Percentiles rank a stretch among this genome's conserved stretches.
Evolutionary conservation across 352 stramenopile genomes (phyloP).

Genomic region (Pythium plurisporium): DNA sequence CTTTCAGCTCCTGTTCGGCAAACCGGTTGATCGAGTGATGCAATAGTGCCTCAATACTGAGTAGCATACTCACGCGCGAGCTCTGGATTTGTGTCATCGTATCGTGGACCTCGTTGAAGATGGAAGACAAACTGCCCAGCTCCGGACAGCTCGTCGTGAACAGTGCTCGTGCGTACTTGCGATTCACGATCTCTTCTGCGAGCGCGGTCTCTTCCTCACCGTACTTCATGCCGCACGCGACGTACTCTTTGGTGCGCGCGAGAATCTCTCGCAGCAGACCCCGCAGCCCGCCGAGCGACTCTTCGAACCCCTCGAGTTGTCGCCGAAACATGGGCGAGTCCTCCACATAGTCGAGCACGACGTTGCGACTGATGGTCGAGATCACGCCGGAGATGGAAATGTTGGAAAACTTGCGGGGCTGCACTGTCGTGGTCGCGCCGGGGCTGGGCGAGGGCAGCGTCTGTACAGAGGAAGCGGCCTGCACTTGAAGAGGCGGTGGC

Average conservation of each 20-base stretch:
- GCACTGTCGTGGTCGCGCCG: neutral
- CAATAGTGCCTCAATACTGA: conserved; percentile 76
- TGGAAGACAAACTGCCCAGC: conserved; percentile 62
- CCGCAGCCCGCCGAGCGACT: conserved; percentile 61
- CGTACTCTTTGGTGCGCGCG: conserved; percentile 71
- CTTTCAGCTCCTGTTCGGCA: conserved; percentile 68
- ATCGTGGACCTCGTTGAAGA: conserved; percentile 83
- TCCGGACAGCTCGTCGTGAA: conserved; percentile 79
- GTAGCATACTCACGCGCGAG: conserved; percentile 77
- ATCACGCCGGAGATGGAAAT: conserved; percentile 29
- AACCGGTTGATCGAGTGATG: conserved; percentile 63
- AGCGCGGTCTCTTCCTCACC: conserved; percentile 68
- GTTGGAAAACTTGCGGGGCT: conserved; percentile 14
- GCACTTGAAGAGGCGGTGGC: neutral
- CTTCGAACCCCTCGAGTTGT: conserved; percentile 76
- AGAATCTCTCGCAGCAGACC: conserved; percentile 69
- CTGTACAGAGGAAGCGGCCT: neutral
- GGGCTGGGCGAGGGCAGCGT: neutral
- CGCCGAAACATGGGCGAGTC: conserved; percentile 85
- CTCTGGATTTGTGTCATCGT: conserved; percentile 77
- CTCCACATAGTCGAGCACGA: conserved; percentile 82
- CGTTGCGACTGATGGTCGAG: conserved; percentile 54
- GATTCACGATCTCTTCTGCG: conserved; percentile 64
- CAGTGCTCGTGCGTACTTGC: conserved; percentile 78
- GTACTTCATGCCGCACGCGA: conserved; percentile 51